A percentile compares a stretch with the other conserved stretches of the same genome.
These are phyloP conservation scores for Cordyceps cicadae DNA, from an alignment of 2,329 filamentous ascomycete species.

Conservation along the genomic window DNA sequence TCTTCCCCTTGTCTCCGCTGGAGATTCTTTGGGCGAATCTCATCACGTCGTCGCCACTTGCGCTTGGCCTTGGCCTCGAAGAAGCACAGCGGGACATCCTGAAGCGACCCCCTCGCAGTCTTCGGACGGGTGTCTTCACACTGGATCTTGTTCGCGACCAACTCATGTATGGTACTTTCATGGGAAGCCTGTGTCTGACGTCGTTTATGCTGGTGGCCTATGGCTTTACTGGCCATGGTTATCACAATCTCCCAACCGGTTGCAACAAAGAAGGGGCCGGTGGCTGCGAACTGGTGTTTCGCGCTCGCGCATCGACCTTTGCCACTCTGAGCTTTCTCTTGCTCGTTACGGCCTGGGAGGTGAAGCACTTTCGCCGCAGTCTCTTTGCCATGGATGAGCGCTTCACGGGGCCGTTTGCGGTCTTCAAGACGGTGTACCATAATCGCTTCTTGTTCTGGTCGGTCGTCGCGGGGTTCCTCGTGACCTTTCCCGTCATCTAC, in stretches of 20 bases:
- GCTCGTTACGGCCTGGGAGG: slow-evolving; percentile 64
- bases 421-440: slow-evolving; percentile 55
- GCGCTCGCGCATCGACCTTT: slow-evolving; percentile 60
- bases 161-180: slow-evolving; percentile 56
- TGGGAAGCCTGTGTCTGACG: slow-evolving; percentile 53
- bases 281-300: slow-evolving; percentile 50
- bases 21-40: slow-evolving; percentile 74
- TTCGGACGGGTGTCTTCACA: slow-evolving; percentile 55
- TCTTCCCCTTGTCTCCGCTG: slow-evolving; percentile 63
- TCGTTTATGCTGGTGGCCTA: slow-evolving; percentile 55
- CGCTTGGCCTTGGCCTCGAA: slow-evolving; percentile 65
- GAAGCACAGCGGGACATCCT: slow-evolving; percentile 61
- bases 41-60: slow-evolving; percentile 62
- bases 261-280: slow-evolving; percentile 49
- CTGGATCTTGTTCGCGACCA: slow-evolving; percentile 58
- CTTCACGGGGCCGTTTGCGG: slow-evolving; percentile 39
- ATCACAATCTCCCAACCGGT: slow-evolving; percentile 39
- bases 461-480: slow-evolving; percentile 50
- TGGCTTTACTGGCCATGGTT: slow-evolving; percentile 34
- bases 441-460: slow-evolving; percentile 62
- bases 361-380: slow-evolving; percentile 61
- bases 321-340: slow-evolving; percentile 60
- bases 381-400: slow-evolving; percentile 58
- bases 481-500: slow-evolving; percentile 57
- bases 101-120: slow-evolving; percentile 53